Conservation (phyloP, 345 rosid genomes). For the Bruguiera sexangula region DNA sequence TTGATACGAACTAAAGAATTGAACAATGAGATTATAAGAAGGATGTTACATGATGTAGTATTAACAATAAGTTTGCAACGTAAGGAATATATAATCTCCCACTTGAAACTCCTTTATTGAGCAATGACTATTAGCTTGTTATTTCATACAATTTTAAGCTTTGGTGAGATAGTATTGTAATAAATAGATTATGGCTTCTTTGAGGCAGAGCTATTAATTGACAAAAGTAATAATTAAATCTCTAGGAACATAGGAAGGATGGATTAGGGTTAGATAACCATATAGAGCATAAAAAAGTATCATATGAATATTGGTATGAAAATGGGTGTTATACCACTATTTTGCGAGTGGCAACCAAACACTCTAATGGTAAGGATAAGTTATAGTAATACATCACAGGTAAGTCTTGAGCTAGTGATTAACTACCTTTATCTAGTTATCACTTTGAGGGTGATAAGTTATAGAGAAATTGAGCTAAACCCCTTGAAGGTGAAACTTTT, state of each 20-base stretch:
- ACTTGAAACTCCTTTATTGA: background rate
- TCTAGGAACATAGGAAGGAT: background rate
- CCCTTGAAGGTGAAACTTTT: background rate
- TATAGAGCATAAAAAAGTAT: background rate
- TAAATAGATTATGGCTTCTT: background rate
- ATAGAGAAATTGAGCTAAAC: background rate
- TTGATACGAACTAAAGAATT: no score
- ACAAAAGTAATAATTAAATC: background rate
- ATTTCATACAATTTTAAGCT: background rate
- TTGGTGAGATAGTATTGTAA: background rate
- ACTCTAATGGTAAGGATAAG: background rate
- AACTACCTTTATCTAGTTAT: background rate
- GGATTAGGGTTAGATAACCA: background rate
- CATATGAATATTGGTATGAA: background rate
- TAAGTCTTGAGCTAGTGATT: background rate
- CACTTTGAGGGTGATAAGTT: background rate
- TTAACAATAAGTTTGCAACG: no score
- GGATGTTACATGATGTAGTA: no score
- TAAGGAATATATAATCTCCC: no score
- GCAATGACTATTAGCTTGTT: background rate
- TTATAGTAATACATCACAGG: background rate
- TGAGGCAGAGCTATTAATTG: background rate
- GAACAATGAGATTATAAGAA: no score
- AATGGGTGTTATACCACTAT: background rate
- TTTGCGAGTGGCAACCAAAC: background rate